Base-by-base conservation (phyloP, 2,329 filamentous ascomycete genomes). In the Pestalotiopsis sp. region DNA sequence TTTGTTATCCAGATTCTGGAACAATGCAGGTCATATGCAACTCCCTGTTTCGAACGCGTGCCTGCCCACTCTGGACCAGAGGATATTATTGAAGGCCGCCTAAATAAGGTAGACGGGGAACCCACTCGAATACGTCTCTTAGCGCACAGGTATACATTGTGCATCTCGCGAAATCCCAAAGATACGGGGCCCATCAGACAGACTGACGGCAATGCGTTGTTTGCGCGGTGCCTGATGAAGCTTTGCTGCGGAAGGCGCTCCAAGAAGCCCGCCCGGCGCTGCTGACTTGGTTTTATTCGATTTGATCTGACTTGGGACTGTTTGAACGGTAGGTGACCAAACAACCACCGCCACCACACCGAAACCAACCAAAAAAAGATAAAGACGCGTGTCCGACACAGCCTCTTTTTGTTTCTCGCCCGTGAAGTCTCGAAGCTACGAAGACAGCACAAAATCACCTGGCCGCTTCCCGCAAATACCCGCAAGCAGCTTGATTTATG, bases 321-420 rank as follows among this genome's bases (percentile, higher is more conserved):
- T 36, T 36, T 36, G 31, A 36, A 7, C 31, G 31, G 31, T 59
- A n/a, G 13, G 57, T 36, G 25, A 36, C 57, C 57, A 27, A 45
- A 25, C 38, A n/a, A 31, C 38, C 62, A 52, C 45, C n/a, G 27
- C 41, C 41, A 52, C 64, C 41, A 38, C 45, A 31, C 25, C 27
- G 25, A 59, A n/a, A 41, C 13, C 45, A 17, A n/a, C 45, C 45
- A 52, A 52, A 52, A n/a, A 17, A 17, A 52, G 20, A 58, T 55
- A 60, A 36, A 36, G 65, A 62, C 65, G 57, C 65, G 59, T 63
- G 49, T 52, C 59, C 23, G 27, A 63, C 65, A 62, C 65, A 67
- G 65, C 65, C 65, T 63, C 59, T 25, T 25, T 55, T 67, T 36
- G 31, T 36, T 36, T 36, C 31, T 36, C 31, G 31, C 31, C 6